Base-by-base conservation (phyloP, 139 green algal species). In the Yamagishiella unicocca region DNA sequence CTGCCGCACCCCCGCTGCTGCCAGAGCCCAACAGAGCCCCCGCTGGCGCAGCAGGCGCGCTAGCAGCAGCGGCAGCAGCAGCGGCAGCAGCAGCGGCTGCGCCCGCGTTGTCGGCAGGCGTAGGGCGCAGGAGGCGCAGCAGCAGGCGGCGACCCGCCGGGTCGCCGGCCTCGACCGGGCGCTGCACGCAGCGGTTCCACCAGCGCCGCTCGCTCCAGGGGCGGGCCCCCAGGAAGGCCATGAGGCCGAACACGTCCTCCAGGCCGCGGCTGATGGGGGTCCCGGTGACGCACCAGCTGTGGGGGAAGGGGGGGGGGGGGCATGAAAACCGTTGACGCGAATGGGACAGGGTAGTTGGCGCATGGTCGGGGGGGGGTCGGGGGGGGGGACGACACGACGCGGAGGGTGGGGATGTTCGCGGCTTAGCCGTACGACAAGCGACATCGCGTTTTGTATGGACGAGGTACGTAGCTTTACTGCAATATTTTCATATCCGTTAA, bases 221-320 rank as follows among this genome's bases (percentile, higher is more conserved):
- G 17, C 46, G 82, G 1, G 87, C 89, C 12, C 84, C 58, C 79
- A 99, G 91, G 91, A 99, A 99, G n/a, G 78, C 78, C 33, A 98
- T 33, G 38, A 99, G 95, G 37, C 97, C 97, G 24, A 87, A 95
- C 29, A 99, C 78, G 89, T 99, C 97, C 45, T 98, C 95, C 75
- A 98, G 73, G 14, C 96, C 96, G 0, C 90, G 77, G 64, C 92
- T 94, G 55, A 99, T 91, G 35, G 97, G 97, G 1, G 97, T 99
- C 77, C 97, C 97, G 0, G 93, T 97, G 3, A 98, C 91, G 53
- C 90, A 91, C 93, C 93, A 94, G 64, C 92, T 89, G 58, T 22
- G 35, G 45, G 35, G 29, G 50, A 4, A 25, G 38, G 54, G n/a
- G 9, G 38, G 24, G 80, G 40, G 38, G n/a, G 37, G 50, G 31